phyloP scores from a whole-genome alignment of 257 asterid species.

The Jacaranda copaia region DNA sequence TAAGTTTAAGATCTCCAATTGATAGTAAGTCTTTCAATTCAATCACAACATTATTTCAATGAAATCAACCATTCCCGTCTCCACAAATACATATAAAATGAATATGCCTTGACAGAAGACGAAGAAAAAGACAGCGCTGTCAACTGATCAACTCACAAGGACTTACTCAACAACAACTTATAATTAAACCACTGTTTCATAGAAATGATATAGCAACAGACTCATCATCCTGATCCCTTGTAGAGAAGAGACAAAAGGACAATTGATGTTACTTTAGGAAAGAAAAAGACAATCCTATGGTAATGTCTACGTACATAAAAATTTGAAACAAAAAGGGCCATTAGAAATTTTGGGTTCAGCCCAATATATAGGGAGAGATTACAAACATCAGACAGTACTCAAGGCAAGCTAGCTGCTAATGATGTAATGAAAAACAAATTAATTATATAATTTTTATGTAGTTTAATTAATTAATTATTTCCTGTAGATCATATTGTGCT shows the following conservation, averaged over 20 bases:
- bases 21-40: background rate
- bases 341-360: constrained; percentile 21
- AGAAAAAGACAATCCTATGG: constrained; percentile 37
- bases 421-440: background rate
- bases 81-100: background rate
- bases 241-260: constrained; percentile 49
- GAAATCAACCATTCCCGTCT: background rate
- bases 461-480: background rate
- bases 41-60: background rate
- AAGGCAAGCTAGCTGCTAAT: constrained; percentile 11
- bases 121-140: constrained; percentile 34
- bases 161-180: constrained; percentile 25
- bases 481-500: constrained; percentile 23
- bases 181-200: constrained; percentile 32
- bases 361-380: background rate
- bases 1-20: too few relatives aligned
- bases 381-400: too few relatives aligned
- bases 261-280: constrained; percentile 40
- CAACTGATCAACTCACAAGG: constrained; percentile 9
- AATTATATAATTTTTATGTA: background rate
- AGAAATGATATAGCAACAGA: constrained; percentile 42
- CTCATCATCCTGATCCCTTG: constrained; percentile 33
- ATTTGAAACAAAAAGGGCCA: background rate
- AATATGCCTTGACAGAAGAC: constrained; percentile 33
- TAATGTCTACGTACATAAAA: background rate